Evolutionary conservation across 495 filamentous ascomycete species (phyloP).

Genomic region (Talaromyces trachyspermus): DNA sequence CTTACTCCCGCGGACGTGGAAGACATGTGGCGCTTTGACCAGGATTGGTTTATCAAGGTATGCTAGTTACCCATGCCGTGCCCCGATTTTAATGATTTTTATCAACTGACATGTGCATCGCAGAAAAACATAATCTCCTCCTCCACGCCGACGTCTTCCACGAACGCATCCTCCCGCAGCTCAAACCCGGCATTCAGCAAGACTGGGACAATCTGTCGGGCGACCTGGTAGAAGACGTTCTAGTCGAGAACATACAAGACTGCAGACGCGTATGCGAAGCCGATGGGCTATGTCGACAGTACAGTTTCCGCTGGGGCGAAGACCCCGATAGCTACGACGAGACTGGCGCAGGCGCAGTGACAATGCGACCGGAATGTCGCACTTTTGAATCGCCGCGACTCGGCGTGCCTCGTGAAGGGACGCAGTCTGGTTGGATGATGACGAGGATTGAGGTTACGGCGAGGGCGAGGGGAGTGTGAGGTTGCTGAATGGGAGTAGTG

Average conservation of each 20-base stretch:
- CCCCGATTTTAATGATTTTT: too few species aligned
- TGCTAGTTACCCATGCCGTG: constrained; percentile 1
- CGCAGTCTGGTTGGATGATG: constrained; percentile 31
- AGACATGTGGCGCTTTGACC: constrained; percentile 34
- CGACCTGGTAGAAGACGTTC: constrained; percentile 22
- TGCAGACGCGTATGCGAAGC: constrained; percentile 27
- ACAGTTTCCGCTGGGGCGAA: constrained; percentile 25
- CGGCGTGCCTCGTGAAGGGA: constrained; percentile 17
- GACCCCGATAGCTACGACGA: constrained; percentile 1
- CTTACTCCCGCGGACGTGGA: constrained; percentile 29
- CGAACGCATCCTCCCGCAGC: constrained; percentile 34
- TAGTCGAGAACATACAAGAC: constrained; percentile 24
- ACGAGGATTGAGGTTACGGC: constrained; percentile 27
- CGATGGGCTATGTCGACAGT: constrained; percentile 25
- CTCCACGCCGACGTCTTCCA: constrained; percentile 39
- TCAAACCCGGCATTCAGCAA: constrained; percentile 20
- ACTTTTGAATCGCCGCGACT: constrained; percentile 26
- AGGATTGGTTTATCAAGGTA: constrained; percentile 29
- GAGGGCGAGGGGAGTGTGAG: constrained; percentile 23
- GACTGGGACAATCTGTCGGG: constrained; percentile 40
- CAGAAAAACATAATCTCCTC: constrained; percentile 29
- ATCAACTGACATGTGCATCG: not conserved
- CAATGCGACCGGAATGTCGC: constrained; percentile 21
- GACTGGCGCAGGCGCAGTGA: too few species aligned
- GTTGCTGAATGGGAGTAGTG: constrained; percentile 16